Evolutionary conservation across 352 stramenopile genomes (phyloP).

Genomic region (Phytophthora pluvialis): DNA sequence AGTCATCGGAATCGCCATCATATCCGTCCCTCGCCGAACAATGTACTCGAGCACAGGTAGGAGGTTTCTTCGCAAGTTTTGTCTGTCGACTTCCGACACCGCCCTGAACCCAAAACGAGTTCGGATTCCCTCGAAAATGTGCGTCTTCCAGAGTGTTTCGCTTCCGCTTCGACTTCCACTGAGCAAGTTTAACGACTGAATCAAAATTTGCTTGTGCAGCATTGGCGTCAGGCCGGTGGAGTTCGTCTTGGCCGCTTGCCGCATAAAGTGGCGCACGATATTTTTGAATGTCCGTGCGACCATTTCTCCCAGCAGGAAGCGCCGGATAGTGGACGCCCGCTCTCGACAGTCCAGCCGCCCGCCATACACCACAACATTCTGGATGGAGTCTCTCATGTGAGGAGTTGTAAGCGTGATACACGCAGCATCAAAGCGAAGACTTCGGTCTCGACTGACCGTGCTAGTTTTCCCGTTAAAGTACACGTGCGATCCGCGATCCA

Average conservation of each 20-base stretch:
- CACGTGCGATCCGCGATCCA: constrained; percentile 70
- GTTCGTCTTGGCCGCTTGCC: constrained; percentile 38
- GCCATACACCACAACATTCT: constrained; percentile 74
- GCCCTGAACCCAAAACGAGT: constrained; percentile 70
- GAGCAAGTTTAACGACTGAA: constrained; percentile 73
- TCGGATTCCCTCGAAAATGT: constrained; percentile 80
- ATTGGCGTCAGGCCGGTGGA: constrained; percentile 51
- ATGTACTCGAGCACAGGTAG: constrained; percentile 60
- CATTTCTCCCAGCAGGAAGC: constrained; percentile 87
- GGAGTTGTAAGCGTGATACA: constrained; percentile 66
- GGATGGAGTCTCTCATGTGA: constrained; percentile 70
- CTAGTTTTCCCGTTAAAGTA: constrained; percentile 70
- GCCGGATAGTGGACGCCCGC: constrained; percentile 61
- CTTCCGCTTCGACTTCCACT: constrained; percentile 63
- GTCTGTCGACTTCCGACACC: constrained; percentile 78
- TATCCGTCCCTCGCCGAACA: constrained; percentile 51
- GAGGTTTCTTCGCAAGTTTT: constrained; percentile 71
- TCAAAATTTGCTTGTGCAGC: constrained; percentile 55
- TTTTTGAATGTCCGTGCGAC: constrained; percentile 89
- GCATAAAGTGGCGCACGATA: constrained; percentile 79
- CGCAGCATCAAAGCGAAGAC: constrained; percentile 59
- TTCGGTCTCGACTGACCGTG: constrained; percentile 48
- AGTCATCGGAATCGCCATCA: constrained; percentile 67
- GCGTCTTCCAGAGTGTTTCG: constrained; percentile 72
- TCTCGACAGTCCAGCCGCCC: constrained; percentile 68